Evolutionary conservation across 257 asterid species (phyloP).

Genomic region (Rehmannia glutinosa): DNA sequence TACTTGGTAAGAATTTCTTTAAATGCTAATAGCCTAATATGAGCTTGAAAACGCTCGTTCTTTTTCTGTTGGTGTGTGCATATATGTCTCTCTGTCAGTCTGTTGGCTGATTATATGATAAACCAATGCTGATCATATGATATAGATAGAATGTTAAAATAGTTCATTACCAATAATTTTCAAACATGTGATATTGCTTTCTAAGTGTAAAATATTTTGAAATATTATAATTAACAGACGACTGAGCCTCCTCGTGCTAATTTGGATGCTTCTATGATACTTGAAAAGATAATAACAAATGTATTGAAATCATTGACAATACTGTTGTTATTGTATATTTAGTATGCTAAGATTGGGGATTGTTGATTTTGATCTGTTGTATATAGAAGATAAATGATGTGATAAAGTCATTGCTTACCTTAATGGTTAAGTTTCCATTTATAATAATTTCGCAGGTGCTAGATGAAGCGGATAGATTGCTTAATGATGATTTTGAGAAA

Average conservation of each 20-base stretch:
- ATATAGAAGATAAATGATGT: no score
- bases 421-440: neutral
- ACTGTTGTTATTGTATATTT: neutral
- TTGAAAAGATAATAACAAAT: neutral
- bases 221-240: neutral
- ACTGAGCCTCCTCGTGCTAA: neutral
- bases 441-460: slow-evolving; percentile 49
- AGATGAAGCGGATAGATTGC: slow-evolving; percentile 92
- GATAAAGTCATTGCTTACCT: neutral
- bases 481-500: slow-evolving; percentile 89
- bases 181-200: neutral
- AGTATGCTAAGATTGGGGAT: neutral
- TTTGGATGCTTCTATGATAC: neutral
- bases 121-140: neutral
- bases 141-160: neutral
- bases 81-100: neutral
- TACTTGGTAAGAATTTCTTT: slow-evolving; percentile 58
- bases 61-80: neutral
- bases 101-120: neutral
- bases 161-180: neutral
- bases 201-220: neutral
- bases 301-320: neutral
- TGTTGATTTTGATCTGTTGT: neutral
- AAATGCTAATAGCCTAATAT: slow-evolving; percentile 1
- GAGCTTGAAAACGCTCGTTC: neutral